Base-by-base conservation (phyloP, 495 filamentous ascomycete species). In the Aspergillus egyptiacus region DNA sequence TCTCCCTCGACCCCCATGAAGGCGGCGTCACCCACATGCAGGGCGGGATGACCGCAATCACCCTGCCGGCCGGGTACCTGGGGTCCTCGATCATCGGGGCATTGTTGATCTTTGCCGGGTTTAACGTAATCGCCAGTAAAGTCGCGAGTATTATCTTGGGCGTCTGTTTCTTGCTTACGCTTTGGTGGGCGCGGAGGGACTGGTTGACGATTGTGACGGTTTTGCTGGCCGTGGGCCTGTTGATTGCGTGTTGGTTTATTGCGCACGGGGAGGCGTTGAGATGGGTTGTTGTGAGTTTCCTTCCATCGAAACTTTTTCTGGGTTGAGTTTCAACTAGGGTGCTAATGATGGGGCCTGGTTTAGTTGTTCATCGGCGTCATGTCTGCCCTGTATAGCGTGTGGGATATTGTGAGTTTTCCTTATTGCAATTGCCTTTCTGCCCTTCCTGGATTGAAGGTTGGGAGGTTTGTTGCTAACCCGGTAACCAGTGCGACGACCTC, bases 221-320 rank as follows among this genome's bases (percentile, higher is more conserved):
- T 11, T 56, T 87, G 24, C 66, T 81, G 9, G 83, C 84, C 2
- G 79, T 90, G 2, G 86, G 82, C 2, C 59, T 89, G 63, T 56
- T 90, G 33, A 77, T 90, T 2, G 85, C 72, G 0, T 87, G 81
- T 61, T 90, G 86, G 86, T 89, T 90, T 60, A 88, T 90, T 60
- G 75, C 73, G 3, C 82, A 87, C 60, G 85, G 80, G 0, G 82
- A 87, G 67, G 73, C 84, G 24, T 58, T 90, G 65, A 66, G 82
- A 62, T 90, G 82, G 65, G 76, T 89, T 22, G 84, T 90, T 59
- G 73, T 76, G 61, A 59, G 73, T 64, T 49, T 46, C 32, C 17
- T 15, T n/a, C 22, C 1, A 17, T 11, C 25, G 6, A 2, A 1
- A n/a, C 0, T 31, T 14, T 8, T 32, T 9, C 9, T 33, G 9